phyloP scores from a whole-genome alignment of 164 flowering plant genomes.

The Magnolia officinalis region DNA sequence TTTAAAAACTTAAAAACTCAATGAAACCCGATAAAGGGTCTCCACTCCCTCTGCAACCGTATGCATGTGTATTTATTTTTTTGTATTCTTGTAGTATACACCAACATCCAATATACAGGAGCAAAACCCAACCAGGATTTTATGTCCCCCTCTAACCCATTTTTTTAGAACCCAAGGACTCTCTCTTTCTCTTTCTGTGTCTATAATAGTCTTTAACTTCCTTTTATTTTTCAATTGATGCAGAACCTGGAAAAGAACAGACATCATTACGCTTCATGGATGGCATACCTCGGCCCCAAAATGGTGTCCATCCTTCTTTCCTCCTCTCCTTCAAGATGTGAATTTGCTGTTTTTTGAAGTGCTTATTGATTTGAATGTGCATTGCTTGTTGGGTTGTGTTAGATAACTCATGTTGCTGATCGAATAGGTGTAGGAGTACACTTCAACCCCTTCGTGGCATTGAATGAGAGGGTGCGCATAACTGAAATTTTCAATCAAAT shows the following conservation, averaged over 20 bases:
- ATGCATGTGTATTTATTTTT: not conserved
- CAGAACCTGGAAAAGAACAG: slow-evolving; percentile 76
- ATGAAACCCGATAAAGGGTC: too few relatives aligned
- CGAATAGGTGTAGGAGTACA: slow-evolving; percentile 87
- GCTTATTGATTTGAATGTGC: not conserved
- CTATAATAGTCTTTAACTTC: not conserved
- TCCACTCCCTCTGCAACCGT: not conserved
- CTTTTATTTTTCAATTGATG: not conserved
- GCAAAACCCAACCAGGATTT: not conserved
- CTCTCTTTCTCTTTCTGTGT: not conserved
- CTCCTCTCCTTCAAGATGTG: not conserved
- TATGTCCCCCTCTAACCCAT: not conserved
- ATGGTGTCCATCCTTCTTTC: slow-evolving; percentile 37
- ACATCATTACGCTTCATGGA: slow-evolving; percentile 79
- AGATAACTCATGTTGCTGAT: slow-evolving; percentile 78
- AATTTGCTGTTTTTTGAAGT: not conserved
- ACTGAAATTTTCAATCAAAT: not conserved
- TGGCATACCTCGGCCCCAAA: slow-evolving; percentile 62
- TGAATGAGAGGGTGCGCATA: slow-evolving; percentile 51
- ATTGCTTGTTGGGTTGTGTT: slow-evolving; percentile 12
- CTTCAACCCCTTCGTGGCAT: slow-evolving; percentile 81
- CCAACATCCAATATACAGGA: not conserved
- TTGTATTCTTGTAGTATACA: not conserved
- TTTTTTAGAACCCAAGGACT: not conserved
- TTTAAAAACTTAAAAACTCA: not conserved